Evolutionary conservation across 2,329 filamentous ascomycete genomes (phyloP).

Genomic region (Endothia cerciana): DNA sequence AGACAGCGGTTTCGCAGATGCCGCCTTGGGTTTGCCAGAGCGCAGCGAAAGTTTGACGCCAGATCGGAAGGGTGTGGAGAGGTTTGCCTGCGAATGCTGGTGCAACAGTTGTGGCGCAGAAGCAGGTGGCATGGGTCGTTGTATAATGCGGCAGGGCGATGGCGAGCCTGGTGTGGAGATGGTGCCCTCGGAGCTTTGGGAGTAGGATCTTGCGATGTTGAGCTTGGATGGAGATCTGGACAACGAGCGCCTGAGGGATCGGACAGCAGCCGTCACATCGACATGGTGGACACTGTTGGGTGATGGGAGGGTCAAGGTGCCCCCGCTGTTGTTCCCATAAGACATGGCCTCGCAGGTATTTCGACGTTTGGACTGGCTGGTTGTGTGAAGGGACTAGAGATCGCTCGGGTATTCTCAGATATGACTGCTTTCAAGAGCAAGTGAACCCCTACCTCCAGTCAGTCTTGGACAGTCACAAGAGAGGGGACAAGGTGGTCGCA

Average conservation of each 20-base stretch:
- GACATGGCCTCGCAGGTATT: constrained; percentile 49
- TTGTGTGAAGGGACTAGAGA: neutral
- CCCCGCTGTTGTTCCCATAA: constrained; percentile 65
- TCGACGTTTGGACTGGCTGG: neutral
- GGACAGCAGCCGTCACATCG: constrained; percentile 75
- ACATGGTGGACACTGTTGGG: constrained; percentile 83
- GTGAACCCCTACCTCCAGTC: neutral
- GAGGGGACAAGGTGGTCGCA: neutral
- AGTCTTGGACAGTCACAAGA: neutral
- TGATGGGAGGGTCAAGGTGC: constrained; percentile 84
- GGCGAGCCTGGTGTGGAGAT: constrained; percentile 63
- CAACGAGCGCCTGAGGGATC: constrained; percentile 82
- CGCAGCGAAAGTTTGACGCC: constrained; percentile 69
- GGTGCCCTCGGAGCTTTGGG: constrained; percentile 53
- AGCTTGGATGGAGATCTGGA: constrained; percentile 96
- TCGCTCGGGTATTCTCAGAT: neutral
- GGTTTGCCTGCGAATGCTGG: constrained; percentile 50
- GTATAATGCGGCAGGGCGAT: constrained; percentile 47
- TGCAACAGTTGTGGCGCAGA: constrained; percentile 37
- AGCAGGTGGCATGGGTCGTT: constrained; percentile 45
- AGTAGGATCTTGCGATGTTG: constrained; percentile 58
- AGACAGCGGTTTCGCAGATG: constrained; percentile 56
- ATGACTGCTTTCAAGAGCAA: neutral
- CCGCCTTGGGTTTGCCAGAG: constrained; percentile 63
- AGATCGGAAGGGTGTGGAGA: constrained; percentile 68